Evolutionary conservation across 164 flowering plant species (phyloP).

Genomic region (Brasenia schreberi): DNA sequence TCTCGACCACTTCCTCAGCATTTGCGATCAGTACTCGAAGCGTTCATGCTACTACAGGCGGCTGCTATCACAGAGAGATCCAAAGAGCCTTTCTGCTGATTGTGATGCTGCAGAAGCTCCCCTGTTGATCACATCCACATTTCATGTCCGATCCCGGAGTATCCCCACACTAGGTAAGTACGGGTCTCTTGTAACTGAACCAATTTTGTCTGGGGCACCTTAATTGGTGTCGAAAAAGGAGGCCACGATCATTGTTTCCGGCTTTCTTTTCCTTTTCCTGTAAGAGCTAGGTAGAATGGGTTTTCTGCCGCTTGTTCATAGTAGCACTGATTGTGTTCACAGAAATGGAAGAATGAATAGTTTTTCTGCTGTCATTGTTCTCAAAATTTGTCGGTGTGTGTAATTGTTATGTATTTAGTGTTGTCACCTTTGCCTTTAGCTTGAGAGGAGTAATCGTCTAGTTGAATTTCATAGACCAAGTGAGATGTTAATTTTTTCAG

Average conservation of each 20-base stretch:
- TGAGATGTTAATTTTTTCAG: no score
- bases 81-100: slow-evolving; percentile 16
- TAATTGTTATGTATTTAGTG: no score
- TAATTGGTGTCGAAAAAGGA: slow-evolving; percentile 13
- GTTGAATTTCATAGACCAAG: no score
- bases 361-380: neutral
- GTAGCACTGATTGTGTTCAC: neutral
- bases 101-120: slow-evolving; percentile 1
- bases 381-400: no score
- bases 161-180: slow-evolving; percentile 50
- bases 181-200: slow-evolving; percentile 25
- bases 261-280: slow-evolving; percentile 5
- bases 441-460: no score
- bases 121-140: neutral
- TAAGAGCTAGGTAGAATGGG: neutral
- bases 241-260: slow-evolving; percentile 1
- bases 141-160: slow-evolving; percentile 20
- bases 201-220: slow-evolving; percentile 42
- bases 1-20: slow-evolving; percentile 34
- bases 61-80: slow-evolving; percentile 21
- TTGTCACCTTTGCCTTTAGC: no score
- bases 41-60: slow-evolving; percentile 22
- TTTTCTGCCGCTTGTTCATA: neutral
- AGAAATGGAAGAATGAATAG: neutral
- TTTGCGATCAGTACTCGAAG: slow-evolving; percentile 18